A percentile compares a stretch with the other conserved stretches of the same genome.
Conservation (phyloP, 2,329 filamentous ascomycete species). For the Colletotrichum trifolii region DNA sequence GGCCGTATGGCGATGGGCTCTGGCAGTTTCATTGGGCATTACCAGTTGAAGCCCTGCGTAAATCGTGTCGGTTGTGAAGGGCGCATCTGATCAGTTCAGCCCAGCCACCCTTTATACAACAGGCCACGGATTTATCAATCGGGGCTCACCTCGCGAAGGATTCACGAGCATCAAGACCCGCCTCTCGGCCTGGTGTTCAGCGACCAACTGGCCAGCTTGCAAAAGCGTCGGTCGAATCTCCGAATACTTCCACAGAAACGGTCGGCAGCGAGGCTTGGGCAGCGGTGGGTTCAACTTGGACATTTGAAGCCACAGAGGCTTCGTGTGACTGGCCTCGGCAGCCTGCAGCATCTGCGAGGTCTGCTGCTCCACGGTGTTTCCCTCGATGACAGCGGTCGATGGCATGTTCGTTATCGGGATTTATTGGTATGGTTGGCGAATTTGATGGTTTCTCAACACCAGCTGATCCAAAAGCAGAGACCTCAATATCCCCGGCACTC, state of each 20-base stretch:
- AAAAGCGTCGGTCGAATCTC: slow-evolving; percentile 47
- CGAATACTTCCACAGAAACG: slow-evolving; percentile 48
- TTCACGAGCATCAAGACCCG: slow-evolving; percentile 52
- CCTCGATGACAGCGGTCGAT: slow-evolving; percentile 9
- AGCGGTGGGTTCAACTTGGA: slow-evolving; percentile 53
- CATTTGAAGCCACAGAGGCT: slow-evolving; percentile 59
- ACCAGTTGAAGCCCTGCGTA: slow-evolving; percentile 66
- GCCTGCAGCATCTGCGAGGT: slow-evolving; percentile 21
- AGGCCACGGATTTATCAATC: slow-evolving; percentile 41
- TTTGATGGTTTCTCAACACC: no score
- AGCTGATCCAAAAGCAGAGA: no score
- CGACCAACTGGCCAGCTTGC: slow-evolving; percentile 46
- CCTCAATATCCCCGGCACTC: no score
- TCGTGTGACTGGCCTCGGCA: slow-evolving; percentile 37
- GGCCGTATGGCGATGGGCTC: slow-evolving; percentile 63
- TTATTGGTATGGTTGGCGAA: no score
- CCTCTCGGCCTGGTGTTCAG: slow-evolving; percentile 49
- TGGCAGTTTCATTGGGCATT: slow-evolving; percentile 63
- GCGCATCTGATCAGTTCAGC: slow-evolving; percentile 50
- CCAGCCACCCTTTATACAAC: not conserved
- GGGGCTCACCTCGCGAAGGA: slow-evolving; percentile 41
- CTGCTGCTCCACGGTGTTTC: slow-evolving; percentile 3
- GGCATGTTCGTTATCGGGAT: slow-evolving; percentile 1
- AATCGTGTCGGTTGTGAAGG: slow-evolving; percentile 65
- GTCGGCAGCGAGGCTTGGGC: slow-evolving; percentile 53